Base-by-base conservation (phyloP, 2,329 filamentous ascomycete genomes). In the Penicillium glabrum region DNA sequence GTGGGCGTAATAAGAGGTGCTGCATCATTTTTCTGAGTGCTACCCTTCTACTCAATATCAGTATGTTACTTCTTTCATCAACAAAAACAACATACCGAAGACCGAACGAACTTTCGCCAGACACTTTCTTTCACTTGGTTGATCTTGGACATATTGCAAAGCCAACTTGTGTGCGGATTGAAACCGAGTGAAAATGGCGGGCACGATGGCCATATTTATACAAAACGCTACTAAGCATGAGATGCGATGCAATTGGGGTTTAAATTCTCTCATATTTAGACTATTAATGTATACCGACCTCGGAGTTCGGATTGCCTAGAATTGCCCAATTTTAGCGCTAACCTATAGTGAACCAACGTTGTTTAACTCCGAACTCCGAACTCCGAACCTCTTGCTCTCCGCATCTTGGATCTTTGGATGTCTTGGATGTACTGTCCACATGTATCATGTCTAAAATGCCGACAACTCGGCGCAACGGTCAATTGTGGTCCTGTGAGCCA, bases 401-500 rank as follows among this genome's bases (percentile, higher is more conserved):
- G 16, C 21, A 26, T 27, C 26, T 23, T 35, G 23, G 4, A 23
- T 16, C 10, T 3, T 19, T 14, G 3, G 5, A 14, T 31, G 10
- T 14, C 13, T 14, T 31, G 29, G 5, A 31, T 31, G 1, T 14
- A 31, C 29, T 31, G 29, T 13, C 27, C 27, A 11, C 9, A 3
- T 11, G 27, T 10, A 31, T 5, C 5, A 31, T 31, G 24, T 21
- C 7, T n/a, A 37, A n/a, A 46, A 44, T 54, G 55, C 29, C 51
- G 11, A 48, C 43, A 4, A 58, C 48, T 24, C 51, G 54, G 13
- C 53, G 54, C 2, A 64, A 63, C 39, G 62, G 60, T 13, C 56
- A 64, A 21, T 51, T 64, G 21, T 53, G 62, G 3, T 62, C 66
- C 2, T 68, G 66, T 54, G 66, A 68, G 37, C 66, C 66, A 11